Evolutionary conservation across 148 eudicot genomes (phyloP).

Genomic region (Persicaria tinctoria): DNA sequence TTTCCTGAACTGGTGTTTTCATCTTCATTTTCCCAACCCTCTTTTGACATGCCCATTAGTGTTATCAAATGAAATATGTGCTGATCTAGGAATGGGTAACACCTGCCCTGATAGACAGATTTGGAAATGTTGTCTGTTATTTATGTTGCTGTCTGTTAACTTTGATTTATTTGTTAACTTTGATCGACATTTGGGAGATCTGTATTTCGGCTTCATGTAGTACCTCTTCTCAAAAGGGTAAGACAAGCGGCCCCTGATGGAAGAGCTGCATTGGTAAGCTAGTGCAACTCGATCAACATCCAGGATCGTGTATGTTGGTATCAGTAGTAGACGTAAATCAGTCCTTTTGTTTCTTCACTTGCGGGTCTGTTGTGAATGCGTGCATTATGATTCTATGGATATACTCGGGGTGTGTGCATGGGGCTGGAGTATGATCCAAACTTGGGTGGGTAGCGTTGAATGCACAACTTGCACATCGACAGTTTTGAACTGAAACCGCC

Average conservation of each 20-base stretch:
- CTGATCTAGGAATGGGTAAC: conserved; percentile 8
- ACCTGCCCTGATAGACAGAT: conserved; percentile 11
- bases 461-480: neutral
- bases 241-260: neutral
- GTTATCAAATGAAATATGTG: conserved; percentile 1
- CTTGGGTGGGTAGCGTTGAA: neutral
- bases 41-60: conserved; percentile 4
- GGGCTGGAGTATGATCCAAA: neutral
- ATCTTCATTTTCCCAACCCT: neutral
- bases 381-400: neutral
- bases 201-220: neutral
- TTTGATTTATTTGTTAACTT: conserved; percentile 11
- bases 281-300: neutral
- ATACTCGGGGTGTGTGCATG: neutral
- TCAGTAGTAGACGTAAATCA: neutral
- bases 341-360: neutral
- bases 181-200: neutral
- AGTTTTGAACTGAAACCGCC: neutral
- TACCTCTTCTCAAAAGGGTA: neutral
- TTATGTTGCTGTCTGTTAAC: neutral
- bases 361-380: neutral
- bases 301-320: neutral
- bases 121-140: conserved; percentile 1
- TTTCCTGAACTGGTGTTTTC: neutral
- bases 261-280: too few species aligned